Conservation (phyloP, 2,329 filamentous ascomycete genomes). For the Fusarium ambrosium region DNA sequence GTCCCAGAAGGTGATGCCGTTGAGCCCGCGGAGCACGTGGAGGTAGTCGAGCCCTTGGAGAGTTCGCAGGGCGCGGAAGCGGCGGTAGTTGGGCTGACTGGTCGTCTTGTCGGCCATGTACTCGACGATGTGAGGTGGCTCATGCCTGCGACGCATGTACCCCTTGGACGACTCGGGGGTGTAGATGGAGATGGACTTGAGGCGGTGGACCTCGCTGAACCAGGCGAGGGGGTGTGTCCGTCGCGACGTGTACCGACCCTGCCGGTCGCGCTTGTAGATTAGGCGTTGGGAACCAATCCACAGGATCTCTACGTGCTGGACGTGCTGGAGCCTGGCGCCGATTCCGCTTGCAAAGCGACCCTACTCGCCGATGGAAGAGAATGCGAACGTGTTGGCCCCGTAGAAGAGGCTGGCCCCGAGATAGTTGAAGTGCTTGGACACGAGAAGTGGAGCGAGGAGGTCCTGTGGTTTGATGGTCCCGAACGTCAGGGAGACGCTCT, state of each 20-base stretch:
- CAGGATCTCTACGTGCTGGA: slow-evolving; percentile 61
- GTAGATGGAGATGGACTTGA: slow-evolving; percentile 58
- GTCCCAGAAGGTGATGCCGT: slow-evolving; percentile 58
- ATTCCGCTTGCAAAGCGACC: slow-evolving; percentile 62
- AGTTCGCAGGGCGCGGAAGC: slow-evolving; percentile 53
- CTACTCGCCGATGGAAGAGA: slow-evolving; percentile 67
- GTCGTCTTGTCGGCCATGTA: slow-evolving; percentile 49
- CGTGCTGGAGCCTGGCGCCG: slow-evolving; percentile 55
- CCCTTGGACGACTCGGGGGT: slow-evolving; percentile 53
- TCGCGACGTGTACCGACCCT: slow-evolving; percentile 51
- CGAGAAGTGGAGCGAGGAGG: slow-evolving; percentile 55
- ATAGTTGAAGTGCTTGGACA: slow-evolving; percentile 57
- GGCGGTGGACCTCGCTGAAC: slow-evolving; percentile 54
- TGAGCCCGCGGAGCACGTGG: slow-evolving; percentile 59
- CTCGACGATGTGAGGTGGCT: slow-evolving; percentile 41
- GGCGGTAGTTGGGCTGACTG: slow-evolving; percentile 57
- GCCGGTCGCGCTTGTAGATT: slow-evolving; percentile 24
- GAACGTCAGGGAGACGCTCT: slow-evolving; percentile 49
- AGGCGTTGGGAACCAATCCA: slow-evolving; percentile 56
- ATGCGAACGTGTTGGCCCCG: slow-evolving; percentile 63
- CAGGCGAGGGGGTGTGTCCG: slow-evolving; percentile 54
- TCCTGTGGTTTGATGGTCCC: slow-evolving; percentile 51
- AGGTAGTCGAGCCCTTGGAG: slow-evolving; percentile 62
- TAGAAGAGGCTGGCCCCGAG: slow-evolving; percentile 61
- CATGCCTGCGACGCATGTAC: slow-evolving; percentile 55